Evolutionary conservation across 345 rosid species (phyloP).

Genomic region (Physaria fendleri): DNA sequence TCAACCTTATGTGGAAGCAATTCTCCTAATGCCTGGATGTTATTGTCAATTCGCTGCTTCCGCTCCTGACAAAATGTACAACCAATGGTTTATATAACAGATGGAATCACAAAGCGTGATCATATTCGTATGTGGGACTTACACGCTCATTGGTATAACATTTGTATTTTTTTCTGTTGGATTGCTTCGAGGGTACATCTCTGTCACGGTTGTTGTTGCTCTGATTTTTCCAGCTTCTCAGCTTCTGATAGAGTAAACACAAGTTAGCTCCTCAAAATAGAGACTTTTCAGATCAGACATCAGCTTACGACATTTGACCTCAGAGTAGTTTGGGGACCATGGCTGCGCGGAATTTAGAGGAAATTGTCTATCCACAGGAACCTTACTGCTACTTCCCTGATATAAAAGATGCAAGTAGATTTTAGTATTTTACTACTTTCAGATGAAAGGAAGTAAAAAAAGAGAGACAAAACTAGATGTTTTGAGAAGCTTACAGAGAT

Average conservation of each 20-base stretch:
- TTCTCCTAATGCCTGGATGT: conserved; percentile 38
- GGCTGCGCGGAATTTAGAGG: not conserved
- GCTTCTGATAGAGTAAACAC: conserved; percentile 17
- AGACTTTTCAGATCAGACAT: not conserved
- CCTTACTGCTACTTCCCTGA: conserved; percentile 27
- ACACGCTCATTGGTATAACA: conserved; percentile 10
- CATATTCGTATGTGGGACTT: not conserved
- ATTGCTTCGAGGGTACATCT: not conserved
- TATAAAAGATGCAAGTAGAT: not conserved
- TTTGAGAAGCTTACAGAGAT: not conserved
- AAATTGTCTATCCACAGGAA: not conserved
- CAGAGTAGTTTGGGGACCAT: conserved; percentile 4
- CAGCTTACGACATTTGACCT: conserved; percentile 19
- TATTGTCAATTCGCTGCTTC: conserved; percentile 34
- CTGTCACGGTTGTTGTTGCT: conserved; percentile 1
- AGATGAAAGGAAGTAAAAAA: not conserved
- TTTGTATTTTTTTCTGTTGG: not conserved
- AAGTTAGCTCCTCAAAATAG: not conserved
- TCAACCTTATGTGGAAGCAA: conserved; percentile 41
- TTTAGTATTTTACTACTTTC: not conserved
- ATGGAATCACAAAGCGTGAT: conserved; percentile 1
- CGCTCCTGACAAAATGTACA: conserved; percentile 31
- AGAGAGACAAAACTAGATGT: not conserved
- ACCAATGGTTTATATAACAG: not conserved
- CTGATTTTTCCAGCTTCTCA: conserved; percentile 17